phyloP scores from a whole-genome alignment of 768 basidiomycete genomes.

The Lentinula aciculospora region DNA sequence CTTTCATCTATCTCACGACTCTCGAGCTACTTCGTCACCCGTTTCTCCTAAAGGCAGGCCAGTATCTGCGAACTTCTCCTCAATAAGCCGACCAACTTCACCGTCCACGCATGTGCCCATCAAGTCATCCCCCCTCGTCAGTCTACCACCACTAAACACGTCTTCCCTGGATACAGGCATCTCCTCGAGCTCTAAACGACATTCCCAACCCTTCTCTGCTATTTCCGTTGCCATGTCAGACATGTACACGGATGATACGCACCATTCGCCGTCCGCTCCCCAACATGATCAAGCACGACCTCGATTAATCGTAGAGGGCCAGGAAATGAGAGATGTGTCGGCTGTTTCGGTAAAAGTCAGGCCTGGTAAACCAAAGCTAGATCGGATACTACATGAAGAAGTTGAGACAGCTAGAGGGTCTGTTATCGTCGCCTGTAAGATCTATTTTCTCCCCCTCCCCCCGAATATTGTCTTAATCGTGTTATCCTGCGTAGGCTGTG shows the following conservation, averaged over 20 bases:
- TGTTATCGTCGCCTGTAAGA: conserved; percentile 67
- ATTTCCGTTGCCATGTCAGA: neutral
- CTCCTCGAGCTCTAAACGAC: neutral
- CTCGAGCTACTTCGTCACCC: neutral
- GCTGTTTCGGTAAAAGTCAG: conserved; percentile 57
- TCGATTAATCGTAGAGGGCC: conserved; percentile 44
- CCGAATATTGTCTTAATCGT: neutral
- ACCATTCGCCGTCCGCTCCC: neutral
- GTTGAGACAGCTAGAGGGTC: conserved; percentile 48
- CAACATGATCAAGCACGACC: neutral
- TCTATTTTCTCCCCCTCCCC: neutral
- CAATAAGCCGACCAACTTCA: neutral
- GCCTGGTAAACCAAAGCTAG: conserved; percentile 62
- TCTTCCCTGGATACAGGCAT: neutral
- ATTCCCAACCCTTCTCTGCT: neutral
- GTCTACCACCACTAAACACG: neutral
- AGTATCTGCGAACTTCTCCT: neutral
- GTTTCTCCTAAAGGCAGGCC: neutral
- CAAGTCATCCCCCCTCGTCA: neutral
- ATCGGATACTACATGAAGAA: conserved; percentile 60
- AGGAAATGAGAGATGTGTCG: conserved; percentile 55
- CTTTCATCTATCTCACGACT: neutral
- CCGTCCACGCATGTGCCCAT: neutral
- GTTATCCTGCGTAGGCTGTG: conserved; percentile 48
- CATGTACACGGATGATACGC: neutral